Base-by-base conservation (phyloP, 177 flowering plant species). In the Vitis hybrid region DNA sequence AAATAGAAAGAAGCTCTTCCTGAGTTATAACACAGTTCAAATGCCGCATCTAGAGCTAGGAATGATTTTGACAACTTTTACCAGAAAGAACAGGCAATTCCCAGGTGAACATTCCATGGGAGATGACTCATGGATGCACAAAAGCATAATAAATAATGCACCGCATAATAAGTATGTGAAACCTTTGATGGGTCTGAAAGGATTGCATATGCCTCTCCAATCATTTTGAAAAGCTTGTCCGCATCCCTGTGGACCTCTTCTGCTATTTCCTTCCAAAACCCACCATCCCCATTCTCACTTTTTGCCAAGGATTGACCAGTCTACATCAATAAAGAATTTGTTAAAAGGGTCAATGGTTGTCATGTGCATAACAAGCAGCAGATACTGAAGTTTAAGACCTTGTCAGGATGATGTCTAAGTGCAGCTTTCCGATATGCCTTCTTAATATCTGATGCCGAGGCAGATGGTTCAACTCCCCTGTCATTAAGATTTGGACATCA, bases 391-490 rank as follows among this genome's bases (percentile, higher is more conserved):
- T 11, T 56, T 17, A 50, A 40, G 63, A 93, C 99, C 99, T 96
- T 96, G 83, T 96, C 98, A 11, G 99, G 99, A 75, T 96, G 99
- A 81, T 96, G 99, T 73, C 79, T 87, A 19, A 96, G 96, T 64
- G 99, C 99, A 60, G 98, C 97, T 83, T 87, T 93, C 8, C 93
- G 81, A 69, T 93, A 96, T 60, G 98, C 98, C 82, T 91, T 96
- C 77, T 90, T 93, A 11, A 93, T 87, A 59, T 96, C 97, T 56
- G 93, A 69, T 58, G 85, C 87, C 2, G 87, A 48, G 65, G 83
- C 87, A 62, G 92, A 78, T 67, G 77, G 67, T 74, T 92, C 91
- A 60, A 90, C 72, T 74, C 97, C 99, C 85, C 99, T 94, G 87
- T 66, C 68, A 75, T 74, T 13, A 21, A 70, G 35, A 70, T 54